Conservation (phyloP, 768 basidiomycete genomes). For the Pholiota microspora region DNA sequence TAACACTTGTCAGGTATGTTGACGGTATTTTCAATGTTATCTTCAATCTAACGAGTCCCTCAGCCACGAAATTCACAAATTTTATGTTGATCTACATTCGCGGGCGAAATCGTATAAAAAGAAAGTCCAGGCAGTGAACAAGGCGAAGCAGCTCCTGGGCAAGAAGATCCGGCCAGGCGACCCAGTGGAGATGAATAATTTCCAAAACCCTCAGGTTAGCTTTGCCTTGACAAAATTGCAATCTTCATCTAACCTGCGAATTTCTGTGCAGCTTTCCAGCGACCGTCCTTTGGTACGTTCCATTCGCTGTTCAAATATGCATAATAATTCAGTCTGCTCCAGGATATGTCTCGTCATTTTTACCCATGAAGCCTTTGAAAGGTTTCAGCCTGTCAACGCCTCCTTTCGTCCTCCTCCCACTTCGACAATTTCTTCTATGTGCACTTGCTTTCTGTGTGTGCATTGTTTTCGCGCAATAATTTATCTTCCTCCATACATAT, state of each 20-base stretch:
- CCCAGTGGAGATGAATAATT: conserved; percentile 33
- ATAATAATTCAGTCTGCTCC: background rate
- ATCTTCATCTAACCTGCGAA: no score
- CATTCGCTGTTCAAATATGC: background rate
- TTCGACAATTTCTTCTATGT: background rate
- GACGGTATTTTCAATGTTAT: background rate
- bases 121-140: conserved; percentile 17
- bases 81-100: conserved; percentile 27
- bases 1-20: conserved; percentile 30
- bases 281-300: conserved; percentile 16
- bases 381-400: background rate
- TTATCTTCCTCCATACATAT: background rate
- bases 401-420: background rate
- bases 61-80: conserved; percentile 32
- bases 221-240: background rate
- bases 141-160: conserved; percentile 15
- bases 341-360: conserved; percentile 19
- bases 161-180: conserved; percentile 9
- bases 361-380: conserved; percentile 5
- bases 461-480: background rate
- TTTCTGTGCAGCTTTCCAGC: conserved; percentile 15
- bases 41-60: background rate
- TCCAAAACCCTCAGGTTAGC: conserved; percentile 34
- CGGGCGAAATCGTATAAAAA: conserved; percentile 25
- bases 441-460: background rate